Percentiles rank a stretch among this genome's conserved stretches.
Conservation (phyloP, 345 rosid species). For the Zanthoxylum bungeanum region DNA sequence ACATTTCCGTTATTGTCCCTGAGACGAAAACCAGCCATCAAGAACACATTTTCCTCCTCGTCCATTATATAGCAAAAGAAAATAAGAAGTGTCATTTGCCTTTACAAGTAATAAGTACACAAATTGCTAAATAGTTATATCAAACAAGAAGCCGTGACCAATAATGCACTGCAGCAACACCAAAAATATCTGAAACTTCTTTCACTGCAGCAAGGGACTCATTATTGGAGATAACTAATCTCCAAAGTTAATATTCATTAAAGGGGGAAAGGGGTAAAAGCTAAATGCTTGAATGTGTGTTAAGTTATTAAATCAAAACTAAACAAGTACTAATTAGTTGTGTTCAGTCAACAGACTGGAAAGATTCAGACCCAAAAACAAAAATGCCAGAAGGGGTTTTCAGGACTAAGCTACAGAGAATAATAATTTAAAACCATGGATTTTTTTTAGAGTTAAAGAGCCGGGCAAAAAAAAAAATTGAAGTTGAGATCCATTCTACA, state of each 20-base stretch:
- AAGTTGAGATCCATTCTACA: slow-evolving; percentile 34
- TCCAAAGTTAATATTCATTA: background rate
- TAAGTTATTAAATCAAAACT: background rate
- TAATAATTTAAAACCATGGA: slow-evolving; percentile 23
- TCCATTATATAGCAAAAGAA: background rate
- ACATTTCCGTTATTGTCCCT: too few species aligned
- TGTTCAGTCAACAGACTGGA: slow-evolving; percentile 3
- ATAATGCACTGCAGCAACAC: slow-evolving; percentile 17
- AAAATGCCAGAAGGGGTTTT: slow-evolving; percentile 5
- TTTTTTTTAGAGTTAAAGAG: slow-evolving; percentile 18
- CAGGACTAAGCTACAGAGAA: slow-evolving; percentile 19
- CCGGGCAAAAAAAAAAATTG: background rate
- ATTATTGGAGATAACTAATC: slow-evolving; percentile 19
- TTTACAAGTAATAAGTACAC: slow-evolving; percentile 13
- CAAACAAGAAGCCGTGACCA: slow-evolving; percentile 15
- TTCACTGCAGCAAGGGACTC: slow-evolving; percentile 24
- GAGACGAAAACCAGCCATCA: too few species aligned
- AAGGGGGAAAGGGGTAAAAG: background rate
- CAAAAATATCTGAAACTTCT: slow-evolving; percentile 21
- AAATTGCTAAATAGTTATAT: slow-evolving; percentile 9
- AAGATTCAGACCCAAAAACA: slow-evolving; percentile 6
- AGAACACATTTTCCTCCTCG: too few species aligned
- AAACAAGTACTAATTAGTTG: slow-evolving; percentile 9
- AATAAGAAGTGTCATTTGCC: background rate
- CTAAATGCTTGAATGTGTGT: too few species aligned